phyloP scores from a whole-genome alignment of 2,329 filamentous ascomycete species.

The Stylonectria norvegica region DNA sequence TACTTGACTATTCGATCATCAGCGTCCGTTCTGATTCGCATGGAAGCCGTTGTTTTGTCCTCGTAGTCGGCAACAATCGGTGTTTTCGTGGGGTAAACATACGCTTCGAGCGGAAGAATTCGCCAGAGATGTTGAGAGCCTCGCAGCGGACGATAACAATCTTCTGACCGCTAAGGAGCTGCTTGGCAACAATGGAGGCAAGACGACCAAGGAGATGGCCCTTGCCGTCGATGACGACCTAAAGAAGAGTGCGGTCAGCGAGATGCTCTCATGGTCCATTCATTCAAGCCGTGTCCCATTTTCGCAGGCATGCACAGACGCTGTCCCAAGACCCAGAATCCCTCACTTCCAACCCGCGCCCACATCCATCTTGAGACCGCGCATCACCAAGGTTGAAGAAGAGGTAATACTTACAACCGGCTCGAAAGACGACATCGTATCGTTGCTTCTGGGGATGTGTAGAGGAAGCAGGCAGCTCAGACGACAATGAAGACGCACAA shows the following conservation, averaged over 20 bases:
- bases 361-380: constrained; percentile 10
- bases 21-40: constrained; percentile 34
- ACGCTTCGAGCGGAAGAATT: constrained; percentile 99
- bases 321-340: constrained; percentile 13
- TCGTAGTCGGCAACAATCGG: constrained; percentile 21
- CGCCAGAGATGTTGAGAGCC: constrained; percentile 99
- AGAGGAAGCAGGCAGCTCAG: constrained; percentile 35
- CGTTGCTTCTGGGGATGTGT: constrained; percentile 35
- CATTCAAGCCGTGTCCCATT: constrained; percentile 5
- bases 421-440: constrained; percentile 66
- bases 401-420: constrained; percentile 58
- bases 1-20: constrained; percentile 85
- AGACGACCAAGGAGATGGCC: constrained; percentile 99
- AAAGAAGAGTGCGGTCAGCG: background rate
- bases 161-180: constrained; percentile 98
- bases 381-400: constrained; percentile 19
- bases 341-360: constrained; percentile 18
- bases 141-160: constrained; percentile 98
- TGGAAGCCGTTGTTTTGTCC: constrained; percentile 11
- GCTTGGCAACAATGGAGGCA: constrained; percentile 97
- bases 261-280: background rate
- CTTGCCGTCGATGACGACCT: constrained; percentile 99
- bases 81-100: constrained; percentile 53
- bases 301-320: constrained; percentile 11
- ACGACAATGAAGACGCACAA: constrained; percentile 34